Conservation (phyloP, 805 yeast species). For the Saccharomycopsis capsularis region DNA sequence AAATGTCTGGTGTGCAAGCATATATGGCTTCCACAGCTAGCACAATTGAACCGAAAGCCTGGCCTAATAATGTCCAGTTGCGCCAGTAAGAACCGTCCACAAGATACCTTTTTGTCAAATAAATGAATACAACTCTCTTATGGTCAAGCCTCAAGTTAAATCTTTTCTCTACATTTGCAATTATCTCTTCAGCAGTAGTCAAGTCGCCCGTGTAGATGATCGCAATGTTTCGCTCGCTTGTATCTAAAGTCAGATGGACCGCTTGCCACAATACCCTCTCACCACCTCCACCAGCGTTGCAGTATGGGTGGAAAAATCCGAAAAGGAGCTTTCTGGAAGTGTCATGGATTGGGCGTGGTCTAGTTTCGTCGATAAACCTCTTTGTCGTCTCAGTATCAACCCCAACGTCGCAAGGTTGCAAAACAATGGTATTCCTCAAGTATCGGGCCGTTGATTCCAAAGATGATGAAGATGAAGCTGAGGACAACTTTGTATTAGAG, state of each 20-base stretch:
- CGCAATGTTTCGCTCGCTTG: conserved; percentile 44
- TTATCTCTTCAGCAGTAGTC: conserved; percentile 40
- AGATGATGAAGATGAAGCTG: too few species aligned
- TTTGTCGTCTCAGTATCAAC: conserved; percentile 2
- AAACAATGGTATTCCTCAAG: not conserved
- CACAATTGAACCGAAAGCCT: conserved; percentile 71
- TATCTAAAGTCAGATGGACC: conserved; percentile 56
- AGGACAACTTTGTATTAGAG: too few species aligned
- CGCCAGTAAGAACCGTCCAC: conserved; percentile 75
- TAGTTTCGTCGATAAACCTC: conserved; percentile 9
- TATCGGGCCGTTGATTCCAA: too few species aligned
- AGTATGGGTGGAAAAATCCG: conserved; percentile 94
- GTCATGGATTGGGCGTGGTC: conserved; percentile 25
- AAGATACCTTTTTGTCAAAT: conserved; percentile 45
- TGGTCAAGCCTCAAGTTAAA: conserved; percentile 50
- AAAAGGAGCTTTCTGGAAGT: conserved; percentile 40
- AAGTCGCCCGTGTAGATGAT: conserved; percentile 73
- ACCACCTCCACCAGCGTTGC: conserved; percentile 98
- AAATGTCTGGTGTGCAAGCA: conserved; percentile 74
- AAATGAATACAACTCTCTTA: conserved; percentile 53
- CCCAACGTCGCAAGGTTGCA: not conserved
- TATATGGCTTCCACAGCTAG: conserved; percentile 65
- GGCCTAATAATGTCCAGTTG: conserved; percentile 75
- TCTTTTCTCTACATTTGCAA: conserved; percentile 45
- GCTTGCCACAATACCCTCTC: conserved; percentile 97